Base-by-base conservation (phyloP, 2,329 filamentous ascomycete genomes). In the Torrubiella hemipterigena region DNA sequence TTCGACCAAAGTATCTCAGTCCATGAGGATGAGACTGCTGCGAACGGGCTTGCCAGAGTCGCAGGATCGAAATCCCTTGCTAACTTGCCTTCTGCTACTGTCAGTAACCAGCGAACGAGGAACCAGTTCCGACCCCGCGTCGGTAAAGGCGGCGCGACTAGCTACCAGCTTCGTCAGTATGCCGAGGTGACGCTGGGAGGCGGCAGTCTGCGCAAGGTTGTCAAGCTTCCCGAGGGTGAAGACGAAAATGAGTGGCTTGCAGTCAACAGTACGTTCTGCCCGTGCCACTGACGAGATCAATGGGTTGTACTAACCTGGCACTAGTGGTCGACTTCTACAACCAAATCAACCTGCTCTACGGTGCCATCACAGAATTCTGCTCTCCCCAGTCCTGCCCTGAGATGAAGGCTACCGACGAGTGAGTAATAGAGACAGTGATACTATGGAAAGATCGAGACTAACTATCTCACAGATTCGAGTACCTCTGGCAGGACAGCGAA, bases 351-450 rank as follows among this genome's bases (percentile, higher is more conserved):
- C 73, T 98, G 21, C 78, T 98, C 37, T 98, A 98, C 56, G 93
- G 93, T 37, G 91, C 91, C 43, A 98, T 98, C 53, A 98, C 91
- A 37, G 91, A 98, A 54, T 98, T 98, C 61, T 98, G 91, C 67
- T 96, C 91, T 17, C 89, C 91, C 19, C 81, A 91, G 54, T 86
- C 86, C 42, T 98, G 91, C 56, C 91, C 91, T 1, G 91, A 96
- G 63, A 98, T 98, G 91, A 98, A 98, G 61, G 91, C 91, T n/a
- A 98, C 91, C 8, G 93, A 98, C 61, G 91, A 98, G 81, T 91
- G 69, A 42, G 74, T 42, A 14, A 5, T n/a, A 8, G 16, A 5
- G 7, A 7, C 3, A 9, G n/a, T 6, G 23, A 14, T 11, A n/a
- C n/a, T n/a, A 5, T 20, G 9, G 7, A 12, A 7, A 17, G 19